Percentiles rank a stretch among this genome's conserved stretches.
Evolutionary conservation across 1,139 yeast genomes (phyloP).

Genomic region (Keqinozyma sinolaborantium): DNA sequence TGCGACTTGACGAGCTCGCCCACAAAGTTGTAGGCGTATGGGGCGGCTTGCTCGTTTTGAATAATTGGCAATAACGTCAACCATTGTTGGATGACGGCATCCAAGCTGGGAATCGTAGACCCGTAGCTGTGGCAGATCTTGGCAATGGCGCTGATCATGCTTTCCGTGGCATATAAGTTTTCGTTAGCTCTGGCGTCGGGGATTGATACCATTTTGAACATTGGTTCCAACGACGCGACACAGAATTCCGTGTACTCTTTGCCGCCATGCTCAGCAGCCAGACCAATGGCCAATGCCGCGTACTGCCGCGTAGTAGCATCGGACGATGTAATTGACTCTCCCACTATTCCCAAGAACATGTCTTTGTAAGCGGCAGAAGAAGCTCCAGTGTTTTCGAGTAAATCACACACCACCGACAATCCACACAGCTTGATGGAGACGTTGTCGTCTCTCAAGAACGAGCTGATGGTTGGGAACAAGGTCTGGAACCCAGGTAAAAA

Average conservation of each 20-base stretch:
- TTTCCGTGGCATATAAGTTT: constrained; percentile 83
- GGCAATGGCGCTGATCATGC: constrained; percentile 79
- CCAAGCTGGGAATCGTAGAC: constrained; percentile 55
- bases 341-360: constrained; percentile 57
- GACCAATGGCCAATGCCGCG: constrained; percentile 81
- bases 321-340: constrained; percentile 60
- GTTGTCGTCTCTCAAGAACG: constrained; percentile 62
- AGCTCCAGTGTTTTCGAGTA: constrained; percentile 75
- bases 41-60: constrained; percentile 87
- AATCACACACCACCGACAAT: constrained; percentile 73
- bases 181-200: constrained; percentile 90
- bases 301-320: constrained; percentile 84
- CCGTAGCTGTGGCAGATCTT: constrained; percentile 65
- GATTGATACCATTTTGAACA: constrained; percentile 68
- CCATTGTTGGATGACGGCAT: constrained; percentile 72
- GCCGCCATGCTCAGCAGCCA: constrained; percentile 81
- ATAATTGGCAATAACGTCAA: constrained; percentile 75
- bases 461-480: constrained; percentile 51
- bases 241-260: constrained; percentile 59
- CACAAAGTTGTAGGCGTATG: constrained; percentile 77
- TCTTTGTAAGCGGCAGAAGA: constrained; percentile 64
- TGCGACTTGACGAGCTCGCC: constrained; percentile 67
- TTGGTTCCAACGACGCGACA: constrained; percentile 65
- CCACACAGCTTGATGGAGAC: constrained; percentile 74
- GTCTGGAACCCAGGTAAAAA: constrained; percentile 66